Evolutionary conservation across 1,284 basidiomycete species (phyloP).

Genomic region (Ustilago xerochloae): DNA sequence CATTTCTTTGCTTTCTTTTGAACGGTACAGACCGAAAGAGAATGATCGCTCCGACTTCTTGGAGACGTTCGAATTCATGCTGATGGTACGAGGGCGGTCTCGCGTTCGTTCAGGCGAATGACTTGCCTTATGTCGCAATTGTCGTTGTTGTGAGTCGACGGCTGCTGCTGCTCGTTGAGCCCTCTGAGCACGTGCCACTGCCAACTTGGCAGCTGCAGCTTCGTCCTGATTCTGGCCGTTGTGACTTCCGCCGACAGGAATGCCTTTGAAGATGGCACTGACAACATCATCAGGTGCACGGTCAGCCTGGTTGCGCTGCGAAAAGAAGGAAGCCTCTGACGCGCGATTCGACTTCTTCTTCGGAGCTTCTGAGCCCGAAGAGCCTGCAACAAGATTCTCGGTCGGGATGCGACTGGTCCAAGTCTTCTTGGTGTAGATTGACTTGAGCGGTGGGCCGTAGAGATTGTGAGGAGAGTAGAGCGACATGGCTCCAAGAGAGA

Average conservation of each 20-base stretch:
- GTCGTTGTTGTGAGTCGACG: background rate
- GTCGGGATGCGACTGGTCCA: constrained; percentile 40
- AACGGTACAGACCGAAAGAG: constrained; percentile 22
- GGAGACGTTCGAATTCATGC: constrained; percentile 26
- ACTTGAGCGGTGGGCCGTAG: constrained; percentile 38
- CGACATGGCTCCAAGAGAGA: constrained; percentile 23
- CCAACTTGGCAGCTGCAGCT: constrained; percentile 5
- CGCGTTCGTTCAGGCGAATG: constrained; percentile 14
- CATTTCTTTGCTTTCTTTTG: constrained; percentile 26
- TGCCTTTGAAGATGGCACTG: constrained; percentile 53
- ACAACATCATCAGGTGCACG: constrained; percentile 51
- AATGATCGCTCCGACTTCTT: constrained; percentile 44
- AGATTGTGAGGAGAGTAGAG: constrained; percentile 21
- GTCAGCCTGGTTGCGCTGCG: constrained; percentile 34
- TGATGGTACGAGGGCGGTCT: constrained; percentile 23
- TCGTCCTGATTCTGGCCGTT: constrained; percentile 10
- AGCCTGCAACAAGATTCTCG: constrained; percentile 28
- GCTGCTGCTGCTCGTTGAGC: constrained; percentile 1
- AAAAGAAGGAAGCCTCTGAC: constrained; percentile 20
- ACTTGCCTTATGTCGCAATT: constrained; percentile 5
- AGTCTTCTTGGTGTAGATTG: constrained; percentile 34
- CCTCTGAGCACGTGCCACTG: constrained; percentile 1
- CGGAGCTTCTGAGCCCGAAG: constrained; percentile 10
- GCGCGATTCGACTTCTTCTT: constrained; percentile 15
- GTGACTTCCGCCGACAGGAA: constrained; percentile 37